phyloP scores from a whole-genome alignment of 2,329 filamentous ascomycete genomes.

The Magnaporthiopsis rhizophila region DNA sequence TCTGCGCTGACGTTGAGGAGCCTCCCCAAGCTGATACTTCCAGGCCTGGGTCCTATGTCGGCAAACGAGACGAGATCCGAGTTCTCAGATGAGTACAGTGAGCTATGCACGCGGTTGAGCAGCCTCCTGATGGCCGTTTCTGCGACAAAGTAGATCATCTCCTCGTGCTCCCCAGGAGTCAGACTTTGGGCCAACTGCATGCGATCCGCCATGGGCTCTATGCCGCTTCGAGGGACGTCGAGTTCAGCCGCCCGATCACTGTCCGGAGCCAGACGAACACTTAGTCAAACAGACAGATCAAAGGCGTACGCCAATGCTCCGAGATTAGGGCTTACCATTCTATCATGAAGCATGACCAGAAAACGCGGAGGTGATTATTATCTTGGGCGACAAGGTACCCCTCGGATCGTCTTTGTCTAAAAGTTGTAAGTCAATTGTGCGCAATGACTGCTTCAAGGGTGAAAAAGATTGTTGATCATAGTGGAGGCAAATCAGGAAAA shows the following conservation, averaged over 20 bases:
- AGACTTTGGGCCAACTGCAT: constrained; percentile 26
- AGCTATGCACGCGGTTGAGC: constrained; percentile 33
- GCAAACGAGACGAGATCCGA: constrained; percentile 15
- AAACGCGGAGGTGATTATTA: constrained; percentile 48
- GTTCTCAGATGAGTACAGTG: constrained; percentile 27
- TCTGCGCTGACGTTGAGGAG: constrained; percentile 25
- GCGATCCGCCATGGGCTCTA: constrained; percentile 27
- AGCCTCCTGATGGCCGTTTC: constrained; percentile 33
- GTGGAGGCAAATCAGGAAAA: not conserved
- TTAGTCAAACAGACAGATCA: not conserved
- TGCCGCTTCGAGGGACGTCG: constrained; percentile 26
- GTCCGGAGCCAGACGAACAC: constrained; percentile 9
- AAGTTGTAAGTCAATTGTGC: not conserved
- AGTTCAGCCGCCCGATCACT: constrained; percentile 67
- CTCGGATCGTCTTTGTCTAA: constrained; percentile 7
- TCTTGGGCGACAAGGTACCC: constrained; percentile 16
- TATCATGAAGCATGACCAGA: constrained; percentile 65
- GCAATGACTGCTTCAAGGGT: too few relatives aligned
- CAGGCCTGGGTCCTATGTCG: constrained; percentile 10
- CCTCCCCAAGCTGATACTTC: constrained; percentile 20
- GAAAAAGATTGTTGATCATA: too few relatives aligned
- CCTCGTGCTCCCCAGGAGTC: constrained; percentile 23
- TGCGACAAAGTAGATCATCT: constrained; percentile 30
- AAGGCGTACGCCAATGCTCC: not conserved
- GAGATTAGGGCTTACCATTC: constrained; percentile 47